phyloP scores from a whole-genome alignment of 179 eudicot genomes.

The Dionaea muscipula region DNA sequence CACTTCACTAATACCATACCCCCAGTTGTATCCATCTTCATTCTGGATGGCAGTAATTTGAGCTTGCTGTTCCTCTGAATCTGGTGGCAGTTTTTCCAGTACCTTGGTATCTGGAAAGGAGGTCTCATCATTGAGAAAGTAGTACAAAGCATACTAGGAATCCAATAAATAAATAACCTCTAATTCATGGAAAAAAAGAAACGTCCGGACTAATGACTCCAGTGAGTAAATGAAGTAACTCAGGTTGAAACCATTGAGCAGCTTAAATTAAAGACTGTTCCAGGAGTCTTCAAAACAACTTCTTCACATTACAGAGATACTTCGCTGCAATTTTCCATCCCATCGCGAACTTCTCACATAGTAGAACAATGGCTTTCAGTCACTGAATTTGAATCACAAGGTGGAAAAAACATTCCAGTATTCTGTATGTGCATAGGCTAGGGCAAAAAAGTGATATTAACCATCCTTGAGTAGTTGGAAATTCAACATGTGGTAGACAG shows the following conservation, averaged over 20 bases:
- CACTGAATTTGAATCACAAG: too few relatives aligned
- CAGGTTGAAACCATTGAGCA: too few relatives aligned
- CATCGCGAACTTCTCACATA: too few relatives aligned
- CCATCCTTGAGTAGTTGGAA: too few relatives aligned
- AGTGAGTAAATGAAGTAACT: background rate
- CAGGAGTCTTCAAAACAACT: background rate
- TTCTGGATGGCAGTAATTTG: slow-evolving; percentile 62
- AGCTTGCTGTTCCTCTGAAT: slow-evolving; percentile 93
- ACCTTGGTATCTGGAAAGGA: slow-evolving; percentile 37
- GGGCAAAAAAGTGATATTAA: too few relatives aligned
- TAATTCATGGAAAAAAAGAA: background rate
- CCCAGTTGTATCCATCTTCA: slow-evolving; percentile 97
- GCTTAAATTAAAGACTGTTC: too few relatives aligned
- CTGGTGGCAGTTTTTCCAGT: slow-evolving; percentile 67
- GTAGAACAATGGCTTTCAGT: too few relatives aligned
- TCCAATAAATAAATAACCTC: background rate
- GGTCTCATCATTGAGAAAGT: slow-evolving; percentile 9
- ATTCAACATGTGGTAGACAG: too few relatives aligned
- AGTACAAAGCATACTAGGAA: slow-evolving; percentile 1
- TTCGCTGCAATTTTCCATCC: too few relatives aligned
- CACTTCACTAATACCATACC: slow-evolving; percentile 27
- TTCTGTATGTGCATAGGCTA: too few relatives aligned
- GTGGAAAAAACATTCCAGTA: too few relatives aligned
- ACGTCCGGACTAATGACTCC: background rate
- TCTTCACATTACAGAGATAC: background rate